Evolutionary conservation across 2,329 filamentous ascomycete species (phyloP), one percentile per base, ranked within the genome.

Genomic region (Colletotrichum phormii): DNA sequence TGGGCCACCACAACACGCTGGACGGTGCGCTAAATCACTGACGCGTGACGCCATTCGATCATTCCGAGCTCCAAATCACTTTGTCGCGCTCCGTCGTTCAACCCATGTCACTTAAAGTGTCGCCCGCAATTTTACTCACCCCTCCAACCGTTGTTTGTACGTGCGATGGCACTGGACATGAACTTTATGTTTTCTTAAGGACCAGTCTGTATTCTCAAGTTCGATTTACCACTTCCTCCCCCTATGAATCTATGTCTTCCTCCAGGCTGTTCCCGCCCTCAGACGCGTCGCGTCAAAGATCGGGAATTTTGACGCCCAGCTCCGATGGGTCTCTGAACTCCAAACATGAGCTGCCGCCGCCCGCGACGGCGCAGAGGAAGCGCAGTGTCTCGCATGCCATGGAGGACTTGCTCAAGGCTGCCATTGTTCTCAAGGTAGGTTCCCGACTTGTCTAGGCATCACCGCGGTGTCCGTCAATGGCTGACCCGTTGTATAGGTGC

Each of bases 401-500:
- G 80, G 86, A 87, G 64, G 83, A 88, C 54, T 81, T 91, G 8
- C 82, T 91, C 33, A 87, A 84, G 73, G 81, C 86, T 6, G 80
- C 84, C n/a, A 85, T 90, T 74, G 82, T 86, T 37, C 80, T 90
- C 77, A 89, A 87, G 84, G 89, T 89, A 75, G 26, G 81, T 54
- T 12, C 13, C 9, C 11, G 24, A 29, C 33, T 49, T n/a, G 26
- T 29, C 22, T 11, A 46, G 22, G 26, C 26, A 5, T 26, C 37
- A 5, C 26, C 58, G 37, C 37, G 55, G 67, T 24, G 29, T 22
- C 24, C 3, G 31, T 22, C 15, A 26, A 29, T 46, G 8, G 31
- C 75, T 81, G 57, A 80, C 74, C n/a, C 60, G 46, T 24, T 71
- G 60, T 54, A 61, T 67, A 92, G 90, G 86, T 89, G 53, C 85